Conservation (phyloP, 2,329 filamentous ascomycete species). For the Aspergillus brunneoviolaceus region DNA sequence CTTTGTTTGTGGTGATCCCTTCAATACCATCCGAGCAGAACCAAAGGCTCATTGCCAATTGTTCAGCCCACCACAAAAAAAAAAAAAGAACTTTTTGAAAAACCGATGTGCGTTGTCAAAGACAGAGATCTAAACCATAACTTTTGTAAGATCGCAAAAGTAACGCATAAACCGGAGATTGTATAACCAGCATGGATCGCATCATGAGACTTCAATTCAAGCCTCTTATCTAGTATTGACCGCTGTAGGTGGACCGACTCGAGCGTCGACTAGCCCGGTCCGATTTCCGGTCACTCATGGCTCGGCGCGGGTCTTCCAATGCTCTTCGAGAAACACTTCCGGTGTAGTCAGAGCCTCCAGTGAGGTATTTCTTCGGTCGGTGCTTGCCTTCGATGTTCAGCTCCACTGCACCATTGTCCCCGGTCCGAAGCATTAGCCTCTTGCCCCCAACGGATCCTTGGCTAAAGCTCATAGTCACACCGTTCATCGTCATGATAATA, state of each 20-base stretch:
- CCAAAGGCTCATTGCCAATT: constrained; percentile 9
- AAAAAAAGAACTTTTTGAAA: constrained; percentile 10
- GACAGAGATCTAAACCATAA: constrained; percentile 4
- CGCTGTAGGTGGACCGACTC: constrained; percentile 39
- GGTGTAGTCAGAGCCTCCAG: constrained; percentile 36
- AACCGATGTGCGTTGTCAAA: background rate
- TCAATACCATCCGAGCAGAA: constrained; percentile 16
- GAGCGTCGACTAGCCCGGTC: constrained; percentile 40
- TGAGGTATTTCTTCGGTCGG: constrained; percentile 40
- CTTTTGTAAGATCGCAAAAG: background rate
- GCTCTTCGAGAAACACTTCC: constrained; percentile 27
- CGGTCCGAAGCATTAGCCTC: constrained; percentile 40
- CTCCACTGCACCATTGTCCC: constrained; percentile 38
- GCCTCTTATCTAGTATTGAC: constrained; percentile 17
- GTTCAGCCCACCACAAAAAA: constrained; percentile 17
- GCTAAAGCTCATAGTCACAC: constrained; percentile 41
- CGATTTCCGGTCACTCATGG: constrained; percentile 36
- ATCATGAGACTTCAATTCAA: background rate
- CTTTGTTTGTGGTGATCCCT: constrained; percentile 10
- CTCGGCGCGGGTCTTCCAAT: constrained; percentile 33
- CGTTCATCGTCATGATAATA: constrained; percentile 42
- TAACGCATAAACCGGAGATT: background rate
- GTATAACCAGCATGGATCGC: background rate
- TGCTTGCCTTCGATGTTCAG: constrained; percentile 39
- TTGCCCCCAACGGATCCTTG: constrained; percentile 39